Conservation (phyloP, 192 early-diverging fungal genomes). For the Borealophlyctis nickersoniae region DNA sequence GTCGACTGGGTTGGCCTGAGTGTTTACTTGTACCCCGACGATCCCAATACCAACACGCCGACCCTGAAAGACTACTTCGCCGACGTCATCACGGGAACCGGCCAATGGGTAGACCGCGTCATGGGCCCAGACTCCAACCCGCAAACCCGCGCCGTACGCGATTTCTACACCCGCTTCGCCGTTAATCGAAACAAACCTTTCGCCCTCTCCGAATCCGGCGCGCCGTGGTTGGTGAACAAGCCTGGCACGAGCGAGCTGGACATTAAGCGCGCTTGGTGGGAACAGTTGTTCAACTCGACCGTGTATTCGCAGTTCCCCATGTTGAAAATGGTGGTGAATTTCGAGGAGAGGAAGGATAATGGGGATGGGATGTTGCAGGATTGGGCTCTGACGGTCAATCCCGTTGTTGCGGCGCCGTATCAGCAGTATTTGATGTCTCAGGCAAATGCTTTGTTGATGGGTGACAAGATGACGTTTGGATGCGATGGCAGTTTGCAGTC, state of each 20-base stretch:
- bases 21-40: conserved; percentile 20
- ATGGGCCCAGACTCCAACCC: conserved; percentile 2
- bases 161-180: conserved; percentile 45
- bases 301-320: conserved; percentile 17
- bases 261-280: conserved; percentile 43
- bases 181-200: conserved; percentile 37
- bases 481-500: neutral
- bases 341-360: conserved; percentile 39
- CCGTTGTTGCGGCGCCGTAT: neutral
- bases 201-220: conserved; percentile 39
- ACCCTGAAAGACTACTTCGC: neutral
- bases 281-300: conserved; percentile 7
- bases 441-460: neutral
- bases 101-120: conserved; percentile 8
- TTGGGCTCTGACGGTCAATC: conserved; percentile 24
- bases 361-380: conserved; percentile 3
- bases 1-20: conserved; percentile 40
- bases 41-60: conserved; percentile 2
- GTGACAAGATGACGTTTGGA: neutral
- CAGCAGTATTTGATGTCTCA: neutral
- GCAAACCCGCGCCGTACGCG: neutral
- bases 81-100: conserved; percentile 14
- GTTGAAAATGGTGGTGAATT: conserved; percentile 40
- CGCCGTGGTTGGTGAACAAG: conserved; percentile 22
- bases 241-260: conserved; percentile 12